A percentile compares a stretch with the other conserved stretches of the same genome.
phyloP scores from a whole-genome alignment of 2,329 filamentous ascomycete genomes.

The Exophiala calicioides region DNA sequence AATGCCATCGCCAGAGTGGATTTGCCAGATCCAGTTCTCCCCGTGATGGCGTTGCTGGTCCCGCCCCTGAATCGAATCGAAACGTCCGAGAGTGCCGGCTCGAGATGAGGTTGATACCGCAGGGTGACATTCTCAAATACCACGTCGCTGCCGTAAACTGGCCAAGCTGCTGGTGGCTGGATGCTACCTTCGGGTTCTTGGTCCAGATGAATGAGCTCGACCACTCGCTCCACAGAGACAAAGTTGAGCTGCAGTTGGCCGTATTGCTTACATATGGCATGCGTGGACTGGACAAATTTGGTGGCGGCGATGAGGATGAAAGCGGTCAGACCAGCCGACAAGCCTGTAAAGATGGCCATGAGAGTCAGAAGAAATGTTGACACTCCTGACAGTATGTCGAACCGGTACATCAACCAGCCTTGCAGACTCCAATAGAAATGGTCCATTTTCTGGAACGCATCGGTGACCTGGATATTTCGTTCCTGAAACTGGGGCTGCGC shows the following conservation, averaged over 20 bases:
- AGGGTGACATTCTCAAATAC: slow-evolving; percentile 76
- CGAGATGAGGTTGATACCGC: slow-evolving; percentile 74
- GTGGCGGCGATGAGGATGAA: slow-evolving; percentile 77
- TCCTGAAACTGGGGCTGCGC: slow-evolving; percentile 78
- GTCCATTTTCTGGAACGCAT: slow-evolving; percentile 90
- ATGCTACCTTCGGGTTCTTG: slow-evolving; percentile 69
- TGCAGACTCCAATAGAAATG: slow-evolving; percentile 94
- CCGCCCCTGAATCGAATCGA: slow-evolving; percentile 75
- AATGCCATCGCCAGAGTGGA: slow-evolving; percentile 69
- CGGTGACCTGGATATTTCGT: slow-evolving; percentile 76
- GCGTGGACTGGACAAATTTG: slow-evolving; percentile 66
- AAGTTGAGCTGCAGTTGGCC: slow-evolving; percentile 89
- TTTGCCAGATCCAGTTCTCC: slow-evolving; percentile 78
- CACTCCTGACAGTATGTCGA: slow-evolving; percentile 68
- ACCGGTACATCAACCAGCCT: slow-evolving; percentile 79
- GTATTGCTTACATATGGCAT: slow-evolving; percentile 74
- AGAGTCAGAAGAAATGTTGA: slow-evolving; percentile 74
- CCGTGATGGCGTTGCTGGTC: slow-evolving; percentile 75
- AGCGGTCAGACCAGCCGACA: slow-evolving; percentile 76
- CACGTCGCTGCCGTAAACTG: slow-evolving; percentile 69
- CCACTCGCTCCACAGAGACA: slow-evolving; percentile 82
- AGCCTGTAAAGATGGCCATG: slow-evolving; percentile 71
- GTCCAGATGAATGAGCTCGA: slow-evolving; percentile 77
- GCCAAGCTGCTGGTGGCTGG: slow-evolving; percentile 75
- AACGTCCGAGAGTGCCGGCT: slow-evolving; percentile 68